Evolutionary conservation across 2,329 filamentous ascomycete species (phyloP).

Genomic region (Aspergillus brunneoviolaceus): DNA sequence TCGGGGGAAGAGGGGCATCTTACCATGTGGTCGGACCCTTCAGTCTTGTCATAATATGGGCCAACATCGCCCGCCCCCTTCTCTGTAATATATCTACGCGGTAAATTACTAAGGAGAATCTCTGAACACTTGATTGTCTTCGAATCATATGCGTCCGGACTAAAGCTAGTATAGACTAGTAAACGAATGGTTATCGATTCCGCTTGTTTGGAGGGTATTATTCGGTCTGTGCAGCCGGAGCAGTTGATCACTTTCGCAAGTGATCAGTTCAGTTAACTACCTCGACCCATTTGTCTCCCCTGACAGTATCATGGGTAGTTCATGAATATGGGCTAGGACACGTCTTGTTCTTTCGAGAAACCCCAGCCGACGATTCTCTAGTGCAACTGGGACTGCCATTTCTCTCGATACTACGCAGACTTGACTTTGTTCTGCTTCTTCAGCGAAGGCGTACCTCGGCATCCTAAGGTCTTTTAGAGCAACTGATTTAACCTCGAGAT

Average conservation of each 20-base stretch:
- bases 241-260: neutral
- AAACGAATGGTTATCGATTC: neutral
- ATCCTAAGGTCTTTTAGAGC: neutral
- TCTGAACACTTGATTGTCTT: neutral
- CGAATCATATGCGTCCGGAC: neutral
- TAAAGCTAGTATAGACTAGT: neutral
- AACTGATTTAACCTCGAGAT: neutral
- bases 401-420: neutral
- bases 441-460: neutral
- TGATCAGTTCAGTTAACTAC: neutral
- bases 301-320: neutral
- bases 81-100: no score
- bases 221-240: neutral
- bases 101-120: neutral
- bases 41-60: no score
- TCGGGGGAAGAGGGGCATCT: no score
- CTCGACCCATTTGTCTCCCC: neutral
- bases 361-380: neutral
- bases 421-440: neutral
- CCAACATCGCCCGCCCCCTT: no score
- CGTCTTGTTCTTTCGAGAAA: neutral
- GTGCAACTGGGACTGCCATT: neutral
- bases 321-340: neutral
- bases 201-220: neutral
- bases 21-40: no score